Base-by-base conservation (phyloP, 176 grass and related monocot genomes). In the Eremochloa ophiuroides region DNA sequence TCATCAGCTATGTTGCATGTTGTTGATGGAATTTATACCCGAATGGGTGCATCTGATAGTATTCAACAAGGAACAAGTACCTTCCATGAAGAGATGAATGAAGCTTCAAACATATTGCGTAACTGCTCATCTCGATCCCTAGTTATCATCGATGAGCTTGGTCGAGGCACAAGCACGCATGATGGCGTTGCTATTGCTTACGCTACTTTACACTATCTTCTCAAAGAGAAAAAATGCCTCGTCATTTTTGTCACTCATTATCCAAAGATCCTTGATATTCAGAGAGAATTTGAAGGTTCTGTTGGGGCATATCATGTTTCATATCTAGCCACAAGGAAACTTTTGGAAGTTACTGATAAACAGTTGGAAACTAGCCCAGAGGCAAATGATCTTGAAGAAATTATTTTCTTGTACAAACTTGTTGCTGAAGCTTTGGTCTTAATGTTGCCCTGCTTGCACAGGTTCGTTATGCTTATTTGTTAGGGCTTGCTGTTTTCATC, bases 401-500 rank as follows among this genome's bases (percentile, higher is more conserved):
- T 98, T 80, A 98, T 92, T 84, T 98, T 98, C 85, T 89, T 98
- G 65, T 98, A 94, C 72, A 98, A 98, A 76, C 87, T 98, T 79
- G 92, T 91, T 81, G 48, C 47, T 83, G 95, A 87, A 94, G 95
- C 86, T 98, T 98, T 56, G 95, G 91, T 80, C 88, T 98, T 85
- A 98, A 98, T 87, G 95, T 98, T 50, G 95, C 95, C 6, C 35
- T 85, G 20, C 90, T 98, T 89, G 90, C 95, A 68, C 95, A 98
- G 95, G 95, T 98, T 89, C 70, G 80, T 87, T 71, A 71, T 40
- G 77, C 62, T 53, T 51, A 50, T 34, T 55, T 50, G 30, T 10
- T 16, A 66, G 14, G 28, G 43, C 26, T 34, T 39, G 31, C 33
- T 31, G 15, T 30, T 75, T 55, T 55, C 27, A 84, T 79, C 26